Base-by-base conservation (phyloP, 2,329 filamentous ascomycete genomes). In the Fusarium phyllophilum region DNA sequence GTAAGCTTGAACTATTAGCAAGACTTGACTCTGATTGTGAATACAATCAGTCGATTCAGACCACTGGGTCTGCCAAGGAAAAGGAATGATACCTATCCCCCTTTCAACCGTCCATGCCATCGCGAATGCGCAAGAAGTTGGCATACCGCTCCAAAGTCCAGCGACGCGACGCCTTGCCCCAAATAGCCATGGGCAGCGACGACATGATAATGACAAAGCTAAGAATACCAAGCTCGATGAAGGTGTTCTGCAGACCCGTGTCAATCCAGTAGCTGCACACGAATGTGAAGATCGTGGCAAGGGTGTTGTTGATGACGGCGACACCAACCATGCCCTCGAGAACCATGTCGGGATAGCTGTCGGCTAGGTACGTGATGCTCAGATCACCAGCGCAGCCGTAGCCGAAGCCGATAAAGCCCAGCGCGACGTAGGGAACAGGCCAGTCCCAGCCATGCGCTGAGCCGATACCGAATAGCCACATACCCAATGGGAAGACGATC, bases 271-370 rank as follows among this genome's bases (percentile, higher is more conserved):
- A 80, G 68, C 82, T 83, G 13, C 85, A 84, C 1, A 83, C 83
- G 68, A 89, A 89, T 1, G 87, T 89, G 68, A 89, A 88, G 62
- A 89, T 81, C 75, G 85, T 86, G 14, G 85, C 87, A 22, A 89
- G 80, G 5, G 84, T 85, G 77, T 89, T 89, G 79, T 89, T 89
- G 78, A 89, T 88, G 26, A 89, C 86, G 6, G 86, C 84, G 3
- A 89, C 87, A 11, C 87, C 87, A 4, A 89, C 88, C 87, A 89
- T 89, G 34, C 88, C 88, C 73, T 89, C 87, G 6, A 89, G 79
- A 11, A 89, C 84, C 84, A 88, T 88, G 39, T 88, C 87, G 2
- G 87, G 87, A 66, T 89, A 89, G 8, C 85, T 85, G 66, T 89
- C 88, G 73, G 87, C 87, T 9, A 89, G 80, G 67, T 89, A 89